Base-by-base conservation (phyloP, 2,329 filamentous ascomycete genomes). In the Lachnellula suecica region DNA sequence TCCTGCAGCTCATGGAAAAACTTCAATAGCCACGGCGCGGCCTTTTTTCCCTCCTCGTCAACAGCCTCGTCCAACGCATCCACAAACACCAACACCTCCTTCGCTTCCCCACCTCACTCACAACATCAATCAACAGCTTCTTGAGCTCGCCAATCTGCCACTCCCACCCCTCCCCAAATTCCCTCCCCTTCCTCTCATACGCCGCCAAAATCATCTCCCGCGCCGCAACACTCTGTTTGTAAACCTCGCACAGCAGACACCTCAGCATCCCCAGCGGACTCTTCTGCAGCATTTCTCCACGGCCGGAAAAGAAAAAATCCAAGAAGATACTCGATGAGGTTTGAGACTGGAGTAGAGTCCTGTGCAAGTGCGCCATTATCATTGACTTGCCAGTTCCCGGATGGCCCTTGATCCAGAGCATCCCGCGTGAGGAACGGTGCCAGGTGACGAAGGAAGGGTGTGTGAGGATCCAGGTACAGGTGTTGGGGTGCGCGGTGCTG, bases 231-330 rank as follows among this genome's bases (percentile, higher is more conserved):
- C 31, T 38, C 72, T 65, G 0, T 75, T 52, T 0, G 70, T 57
- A 82, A 54, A 82, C 56, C 25, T 82, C 77, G 0, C 64, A 25
- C 5, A 59, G 40, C 0, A 83, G 43, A 0, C 75, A 75, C 2
- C 77, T 69, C 55, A 78, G 81, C 68, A 83, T 72, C 0, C 80
- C 79, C 0, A 68, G 4, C 0, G 68, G 64, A 0, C 74, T 71
- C 41, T 67, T 77, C 40, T 82, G 76, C 3, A 81, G 53, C 0
- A 25, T 40, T 4, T 35, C 19, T 6, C 70, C 68, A 15, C 66
- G 66, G 8, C 56, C 60, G 17, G 70, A 64, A 37, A 72, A 72
- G 59, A 71, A 72, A 62, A 72, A 72, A 1, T 59, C 63, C 3
- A 70, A 50, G 0, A 72, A 53, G 2, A 68, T 29, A 2, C 22